These are phyloP conservation scores for Peterozyma xylosa DNA, from an alignment of 805 yeast genomes.

Conservation along the genomic window DNA sequence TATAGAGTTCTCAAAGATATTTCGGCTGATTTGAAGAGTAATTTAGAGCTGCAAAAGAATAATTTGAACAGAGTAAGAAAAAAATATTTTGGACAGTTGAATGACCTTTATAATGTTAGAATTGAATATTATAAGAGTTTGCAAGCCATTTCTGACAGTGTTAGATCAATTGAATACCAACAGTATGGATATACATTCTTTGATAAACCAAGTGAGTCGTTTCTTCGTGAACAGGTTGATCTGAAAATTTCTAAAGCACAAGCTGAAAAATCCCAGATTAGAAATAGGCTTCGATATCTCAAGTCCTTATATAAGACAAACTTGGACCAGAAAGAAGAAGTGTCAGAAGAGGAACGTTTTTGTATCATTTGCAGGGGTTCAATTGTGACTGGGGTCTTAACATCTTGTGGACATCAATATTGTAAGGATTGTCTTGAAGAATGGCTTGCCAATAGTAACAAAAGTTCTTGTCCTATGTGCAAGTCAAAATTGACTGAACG, in stretches of 20 bases:
- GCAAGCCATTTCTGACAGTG: conserved; percentile 81
- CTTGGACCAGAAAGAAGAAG: conserved; percentile 11
- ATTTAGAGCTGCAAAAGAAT: conserved; percentile 36
- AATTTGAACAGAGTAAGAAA: conserved; percentile 31
- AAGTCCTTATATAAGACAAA: conserved; percentile 14
- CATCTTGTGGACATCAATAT: conserved; percentile 89
- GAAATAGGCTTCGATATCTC: conserved; percentile 8
- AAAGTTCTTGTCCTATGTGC: conserved; percentile 74
- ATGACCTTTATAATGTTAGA: conserved; percentile 70
- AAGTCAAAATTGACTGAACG: conserved; percentile 38
- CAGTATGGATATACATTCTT: neutral
- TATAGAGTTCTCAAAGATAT: conserved; percentile 14
- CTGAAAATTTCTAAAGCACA: neutral
- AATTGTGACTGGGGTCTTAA: conserved; percentile 69
- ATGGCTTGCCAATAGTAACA: conserved; percentile 50
- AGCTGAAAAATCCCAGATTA: neutral
- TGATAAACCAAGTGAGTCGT: neutral
- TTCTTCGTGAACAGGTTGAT: neutral
- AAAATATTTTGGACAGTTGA: conserved; percentile 43
- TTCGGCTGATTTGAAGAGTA: conserved; percentile 15
- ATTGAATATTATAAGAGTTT: conserved; percentile 77
- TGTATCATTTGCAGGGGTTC: conserved; percentile 77
- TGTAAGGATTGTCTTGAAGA: conserved; percentile 72
- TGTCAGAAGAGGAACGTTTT: conserved; percentile 30
- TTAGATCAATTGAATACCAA: conserved; percentile 36